Evolutionary conservation across 345 rosid species (phyloP).

Genomic region (Xanthoceras sorbifolium): DNA sequence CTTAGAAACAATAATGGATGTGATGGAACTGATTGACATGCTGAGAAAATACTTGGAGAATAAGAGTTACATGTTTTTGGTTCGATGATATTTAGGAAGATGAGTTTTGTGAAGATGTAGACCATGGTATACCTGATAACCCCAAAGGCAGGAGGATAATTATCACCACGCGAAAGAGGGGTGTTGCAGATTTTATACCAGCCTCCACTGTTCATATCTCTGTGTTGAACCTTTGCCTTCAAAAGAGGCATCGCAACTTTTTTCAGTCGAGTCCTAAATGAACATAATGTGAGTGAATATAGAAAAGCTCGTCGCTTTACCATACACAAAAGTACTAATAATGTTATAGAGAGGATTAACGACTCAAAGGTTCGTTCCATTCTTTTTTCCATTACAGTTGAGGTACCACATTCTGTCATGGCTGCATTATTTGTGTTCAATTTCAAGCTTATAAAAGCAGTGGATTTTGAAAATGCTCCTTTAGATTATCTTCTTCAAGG

Average conservation of each 20-base stretch:
- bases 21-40: background rate
- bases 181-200: background rate
- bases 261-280: background rate
- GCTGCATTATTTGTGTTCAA: background rate
- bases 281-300: too few species aligned
- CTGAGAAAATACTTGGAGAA: constrained; percentile 12
- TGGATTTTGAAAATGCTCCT: constrained; percentile 19
- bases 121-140: constrained; percentile 22
- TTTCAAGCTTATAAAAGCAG: constrained; percentile 15
- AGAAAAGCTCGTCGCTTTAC: too few species aligned
- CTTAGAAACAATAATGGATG: constrained; percentile 2
- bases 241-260: constrained; percentile 3
- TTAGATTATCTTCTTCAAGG: constrained; percentile 4
- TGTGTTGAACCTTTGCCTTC: constrained; percentile 9
- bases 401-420: background rate
- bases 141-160: constrained; percentile 16
- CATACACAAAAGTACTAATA: background rate
- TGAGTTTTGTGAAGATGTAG: constrained; percentile 21
- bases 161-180: constrained; percentile 17
- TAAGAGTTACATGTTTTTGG: constrained; percentile 21
- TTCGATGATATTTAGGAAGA: constrained; percentile 25
- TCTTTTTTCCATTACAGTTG: background rate
- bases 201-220: background rate
- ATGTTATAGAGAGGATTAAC: too few species aligned
- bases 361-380: constrained; percentile 8